Evolutionary conservation across 352 stramenopile species (phyloP), one percentile per base, ranked within the genome.

Genomic region (Pythium catenulatum): DNA sequence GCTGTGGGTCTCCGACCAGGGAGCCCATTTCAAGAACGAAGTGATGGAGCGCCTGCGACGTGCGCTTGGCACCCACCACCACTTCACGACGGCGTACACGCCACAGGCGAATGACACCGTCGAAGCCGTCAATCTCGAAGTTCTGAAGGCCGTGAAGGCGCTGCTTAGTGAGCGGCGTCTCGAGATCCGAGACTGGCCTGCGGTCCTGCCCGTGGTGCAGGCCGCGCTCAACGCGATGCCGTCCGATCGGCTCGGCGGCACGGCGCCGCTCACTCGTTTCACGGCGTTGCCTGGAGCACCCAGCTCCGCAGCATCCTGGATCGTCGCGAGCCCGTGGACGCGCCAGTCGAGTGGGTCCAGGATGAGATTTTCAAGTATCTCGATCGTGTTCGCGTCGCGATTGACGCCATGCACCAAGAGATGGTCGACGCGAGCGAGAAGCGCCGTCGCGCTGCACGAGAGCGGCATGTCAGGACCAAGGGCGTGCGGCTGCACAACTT

Each of bases 51-150:
- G 74, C 36, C 30, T 91, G 21, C 78, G 68, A 11, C 46, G 50
- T 5, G 56, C 39, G 4, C 32, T 91, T 4, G 83, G 82, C 23
- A 32, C 56, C 0, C 41, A 83, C 0, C 90, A 92, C 39, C 86
- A 90, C 72, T 91, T 88, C n/a, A 78, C 59, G 0, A 85, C 83
- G 0, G 80, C 83, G 1, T 92, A 92, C 37, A 86, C 34, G 4
- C 88, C 90, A 6, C 91, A 79, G 85, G 82, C 82, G 0, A 93
- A 93, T 54, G 88, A 70, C 0, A 89, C 75, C 8, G 66, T 92
- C 1, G 86, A 92, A 73, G 87, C 90, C 0, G 79, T 91, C 0
- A 92, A 92, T 30, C 61, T 86, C 6, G n/a, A 86, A 30, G 25
- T 91, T 5, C 72, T 91, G 3, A 77, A 69, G 19, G 61, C 34